These are phyloP conservation scores for sorghum (Sorghum bicolor) DNA, from an alignment of 176 grass and related monocot species.

Conservation along the genomic window Sorghum_bicolor_NCBIv3 NC_012876.2:61750501-61751000, in stretches of 20 bases:
- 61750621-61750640: too few relatives aligned
- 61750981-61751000: constrained; percentile 28
- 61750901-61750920: not conserved
- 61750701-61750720: not conserved
- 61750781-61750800: not conserved
- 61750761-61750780: too few relatives aligned
- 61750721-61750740: not conserved
- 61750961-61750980: constrained; percentile 22
- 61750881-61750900: not conserved
- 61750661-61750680: too few relatives aligned
- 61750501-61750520: too few relatives aligned
- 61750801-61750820: not conserved
- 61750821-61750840: not conserved
- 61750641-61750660: too few relatives aligned
- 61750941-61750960: not conserved
- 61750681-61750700: not conserved
- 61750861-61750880: not conserved
- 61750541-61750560: too few relatives aligned
- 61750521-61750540: too few relatives aligned
- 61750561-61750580: too few relatives aligned
- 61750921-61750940: not conserved
- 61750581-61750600: too few relatives aligned
- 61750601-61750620: too few relatives aligned
- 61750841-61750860: not conserved
- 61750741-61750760: not conserved